Conservation (phyloP, 2,329 filamentous ascomycete genomes). For the Colletotrichum plurivorum region DNA sequence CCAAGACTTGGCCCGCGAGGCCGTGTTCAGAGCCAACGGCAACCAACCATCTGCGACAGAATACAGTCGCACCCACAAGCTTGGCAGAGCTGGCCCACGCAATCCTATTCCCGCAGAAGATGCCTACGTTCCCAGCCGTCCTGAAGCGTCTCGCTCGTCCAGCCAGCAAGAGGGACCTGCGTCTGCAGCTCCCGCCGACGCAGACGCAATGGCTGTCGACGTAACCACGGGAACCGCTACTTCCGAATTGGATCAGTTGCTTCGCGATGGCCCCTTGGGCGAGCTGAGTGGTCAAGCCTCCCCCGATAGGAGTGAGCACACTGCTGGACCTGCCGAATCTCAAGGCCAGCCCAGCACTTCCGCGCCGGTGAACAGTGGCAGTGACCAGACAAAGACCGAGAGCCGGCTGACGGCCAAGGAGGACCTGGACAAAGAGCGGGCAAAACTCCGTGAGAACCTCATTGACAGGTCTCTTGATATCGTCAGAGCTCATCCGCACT, state of each 20-base stretch:
- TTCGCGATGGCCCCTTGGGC: slow-evolving; percentile 43
- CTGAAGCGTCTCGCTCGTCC: slow-evolving; percentile 39
- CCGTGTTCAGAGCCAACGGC: slow-evolving; percentile 86
- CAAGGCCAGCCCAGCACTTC: slow-evolving; percentile 20
- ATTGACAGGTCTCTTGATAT: slow-evolving; percentile 94
- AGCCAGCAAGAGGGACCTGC: slow-evolving; percentile 45
- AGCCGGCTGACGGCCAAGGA: slow-evolving; percentile 72
- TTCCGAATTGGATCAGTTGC: slow-evolving; percentile 44
- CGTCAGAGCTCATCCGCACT: slow-evolving; percentile 86
- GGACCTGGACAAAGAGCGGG: slow-evolving; percentile 82
- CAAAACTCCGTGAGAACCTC: slow-evolving; percentile 79
- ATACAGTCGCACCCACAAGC: slow-evolving; percentile 79
- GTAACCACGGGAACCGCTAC: slow-evolving; percentile 41
- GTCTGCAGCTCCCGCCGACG: slow-evolving; percentile 25
- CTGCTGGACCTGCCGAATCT: slow-evolving; percentile 17
- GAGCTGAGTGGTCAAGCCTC: slow-evolving; percentile 44
- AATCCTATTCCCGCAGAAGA: slow-evolving; percentile 78
- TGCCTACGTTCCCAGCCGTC: slow-evolving; percentile 53
- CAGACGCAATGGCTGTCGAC: slow-evolving; percentile 52
- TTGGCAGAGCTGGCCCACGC: slow-evolving; percentile 70
- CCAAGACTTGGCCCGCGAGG: slow-evolving; percentile 79
- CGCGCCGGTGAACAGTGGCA: background rate
- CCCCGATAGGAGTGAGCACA: slow-evolving; percentile 44
- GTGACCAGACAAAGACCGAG: slow-evolving; percentile 44
- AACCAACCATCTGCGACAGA: slow-evolving; percentile 72